A percentile compares a stretch with the other conserved stretches of the same genome.
phyloP scores from a whole-genome alignment of 768 basidiomycete species.

The Boletus coccyginus region DNA sequence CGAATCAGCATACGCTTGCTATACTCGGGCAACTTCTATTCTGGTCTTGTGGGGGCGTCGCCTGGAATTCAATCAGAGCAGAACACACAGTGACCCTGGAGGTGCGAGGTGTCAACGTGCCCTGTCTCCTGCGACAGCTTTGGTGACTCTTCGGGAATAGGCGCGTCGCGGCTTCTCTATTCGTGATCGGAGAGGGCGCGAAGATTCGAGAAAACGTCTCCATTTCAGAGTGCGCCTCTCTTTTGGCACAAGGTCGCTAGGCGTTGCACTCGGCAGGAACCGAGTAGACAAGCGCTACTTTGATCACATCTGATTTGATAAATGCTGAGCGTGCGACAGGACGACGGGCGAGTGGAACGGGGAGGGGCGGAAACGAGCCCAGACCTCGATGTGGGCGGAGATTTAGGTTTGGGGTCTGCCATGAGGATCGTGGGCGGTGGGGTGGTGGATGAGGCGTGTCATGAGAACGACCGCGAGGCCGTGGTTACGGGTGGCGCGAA shows the following conservation, averaged over 20 bases:
- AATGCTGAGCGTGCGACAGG: conserved; percentile 5
- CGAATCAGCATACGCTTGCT: neutral
- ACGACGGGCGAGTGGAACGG: neutral
- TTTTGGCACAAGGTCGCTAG: conserved; percentile 2
- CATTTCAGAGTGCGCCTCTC: too few relatives aligned
- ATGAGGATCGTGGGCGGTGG: conserved; percentile 24
- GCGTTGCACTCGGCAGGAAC: neutral
- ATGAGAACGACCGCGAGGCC: conserved; percentile 15
- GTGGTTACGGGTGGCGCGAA: conserved; percentile 20
- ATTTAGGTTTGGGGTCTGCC: conserved; percentile 21
- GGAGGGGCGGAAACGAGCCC: neutral
- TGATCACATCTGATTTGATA: conserved; percentile 1
- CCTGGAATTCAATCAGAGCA: neutral
- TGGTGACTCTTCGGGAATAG: conserved; percentile 5
- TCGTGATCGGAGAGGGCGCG: conserved; percentile 11
- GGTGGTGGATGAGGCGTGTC: conserved; percentile 25
- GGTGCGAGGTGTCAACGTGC: conserved; percentile 12
- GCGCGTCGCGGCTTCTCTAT: neutral
- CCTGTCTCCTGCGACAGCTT: conserved; percentile 3
- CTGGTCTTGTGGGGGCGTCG: neutral
- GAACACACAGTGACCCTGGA: neutral
- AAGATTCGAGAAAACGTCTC: neutral
- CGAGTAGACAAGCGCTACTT: neutral
- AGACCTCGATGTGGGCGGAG: conserved; percentile 17
- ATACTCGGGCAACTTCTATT: conserved; percentile 1